A percentile compares a stretch with the other conserved stretches of the same genome.
Conservation (phyloP, 2,329 filamentous ascomycete genomes). For the Colletotrichum falcatum region DNA sequence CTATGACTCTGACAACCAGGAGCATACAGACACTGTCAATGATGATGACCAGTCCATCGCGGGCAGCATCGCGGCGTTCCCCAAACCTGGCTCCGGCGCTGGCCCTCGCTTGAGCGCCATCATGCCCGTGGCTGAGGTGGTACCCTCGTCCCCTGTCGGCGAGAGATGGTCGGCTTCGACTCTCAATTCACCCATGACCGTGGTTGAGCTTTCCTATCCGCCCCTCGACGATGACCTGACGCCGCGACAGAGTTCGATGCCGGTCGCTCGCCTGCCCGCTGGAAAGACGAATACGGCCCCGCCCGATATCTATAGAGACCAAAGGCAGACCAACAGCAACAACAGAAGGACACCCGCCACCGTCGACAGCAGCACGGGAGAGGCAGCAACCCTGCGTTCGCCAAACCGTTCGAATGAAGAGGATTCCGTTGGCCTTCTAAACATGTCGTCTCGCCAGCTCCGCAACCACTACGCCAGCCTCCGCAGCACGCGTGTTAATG, state of each 20-base stretch:
- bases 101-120: conserved; percentile 51
- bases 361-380: conserved; percentile 10
- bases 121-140: conserved; percentile 55
- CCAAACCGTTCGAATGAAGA: conserved; percentile 23
- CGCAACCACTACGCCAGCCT: conserved; percentile 40
- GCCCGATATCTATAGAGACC: neutral
- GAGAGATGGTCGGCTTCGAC: conserved; percentile 41
- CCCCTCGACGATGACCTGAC: conserved; percentile 2
- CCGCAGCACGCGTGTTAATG: conserved; percentile 24
- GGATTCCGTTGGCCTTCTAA: neutral
- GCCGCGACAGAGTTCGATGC: neutral
- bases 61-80: conserved; percentile 26
- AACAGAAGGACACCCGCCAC: neutral
- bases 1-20: neutral
- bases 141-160: conserved; percentile 41
- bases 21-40: neutral
- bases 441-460: conserved; percentile 32
- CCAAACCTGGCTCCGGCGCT: conserved; percentile 28
- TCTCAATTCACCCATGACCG: conserved; percentile 29
- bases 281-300: conserved; percentile 8
- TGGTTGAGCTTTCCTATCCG: conserved; percentile 21
- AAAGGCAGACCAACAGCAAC: neutral
- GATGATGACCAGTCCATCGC: conserved; percentile 28
- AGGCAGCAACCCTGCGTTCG: conserved; percentile 16
- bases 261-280: conserved; percentile 16